Evolutionary conservation across 2,329 filamentous ascomycete genomes (phyloP).

Genomic region (Alternaria gansuensis): DNA sequence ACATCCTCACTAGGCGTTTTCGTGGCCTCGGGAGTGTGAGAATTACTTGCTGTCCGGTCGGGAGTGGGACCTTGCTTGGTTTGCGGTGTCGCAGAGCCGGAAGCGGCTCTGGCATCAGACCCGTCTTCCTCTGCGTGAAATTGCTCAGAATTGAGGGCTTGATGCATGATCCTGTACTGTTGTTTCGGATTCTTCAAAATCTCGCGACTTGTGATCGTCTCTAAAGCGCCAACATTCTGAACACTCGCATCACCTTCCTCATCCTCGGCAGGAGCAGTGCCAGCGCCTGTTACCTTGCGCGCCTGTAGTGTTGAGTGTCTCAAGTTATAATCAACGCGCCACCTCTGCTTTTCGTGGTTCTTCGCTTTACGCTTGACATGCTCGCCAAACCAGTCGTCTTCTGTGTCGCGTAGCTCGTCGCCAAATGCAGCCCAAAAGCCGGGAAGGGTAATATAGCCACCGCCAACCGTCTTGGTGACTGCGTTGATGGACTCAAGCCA

Average conservation of each 20-base stretch:
- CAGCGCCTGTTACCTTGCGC: not conserved
- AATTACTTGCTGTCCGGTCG: not conserved
- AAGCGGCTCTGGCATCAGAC: not conserved
- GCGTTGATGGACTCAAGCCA: constrained; percentile 44
- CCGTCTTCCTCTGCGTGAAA: not conserved
- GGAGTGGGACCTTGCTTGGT: not conserved
- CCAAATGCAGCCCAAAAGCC: constrained; percentile 49
- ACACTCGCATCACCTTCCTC: constrained; percentile 4
- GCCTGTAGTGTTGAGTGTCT: constrained; percentile 28
- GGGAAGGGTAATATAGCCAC: constrained; percentile 34
- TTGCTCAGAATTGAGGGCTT: constrained; percentile 13
- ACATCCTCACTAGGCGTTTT: constrained; percentile 11
- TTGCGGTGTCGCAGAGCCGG: not conserved
- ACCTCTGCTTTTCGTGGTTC: constrained; percentile 33
- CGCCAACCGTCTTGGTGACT: constrained; percentile 29
- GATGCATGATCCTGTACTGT: constrained; percentile 34
- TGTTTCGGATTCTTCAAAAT: constrained; percentile 32
- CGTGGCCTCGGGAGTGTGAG: constrained; percentile 3
- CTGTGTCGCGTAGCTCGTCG: constrained; percentile 38
- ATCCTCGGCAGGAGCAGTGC: not conserved
- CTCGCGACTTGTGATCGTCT: constrained; percentile 17
- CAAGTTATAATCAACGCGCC: constrained; percentile 37
- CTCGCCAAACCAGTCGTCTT: constrained; percentile 45
- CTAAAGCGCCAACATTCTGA: not conserved
- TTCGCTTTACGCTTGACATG: constrained; percentile 40